Evolutionary conservation across 2,329 filamentous ascomycete genomes (phyloP), one percentile per base, ranked within the genome.

Genomic region (Ascocoryne sarcoides): DNA sequence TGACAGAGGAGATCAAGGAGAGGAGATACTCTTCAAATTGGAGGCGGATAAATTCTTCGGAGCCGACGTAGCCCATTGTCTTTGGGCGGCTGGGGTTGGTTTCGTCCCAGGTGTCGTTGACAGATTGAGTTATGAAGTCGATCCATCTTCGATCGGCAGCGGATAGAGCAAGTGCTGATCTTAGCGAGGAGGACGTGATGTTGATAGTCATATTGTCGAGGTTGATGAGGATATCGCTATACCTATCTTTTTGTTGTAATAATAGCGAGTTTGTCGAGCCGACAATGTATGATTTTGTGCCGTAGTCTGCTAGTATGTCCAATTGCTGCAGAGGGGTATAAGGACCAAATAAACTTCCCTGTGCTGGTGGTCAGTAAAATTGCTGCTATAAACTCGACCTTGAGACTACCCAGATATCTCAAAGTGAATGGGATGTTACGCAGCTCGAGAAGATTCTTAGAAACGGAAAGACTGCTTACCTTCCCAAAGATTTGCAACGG

Each of bases 11-110:
- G 32, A 96, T 76, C 47, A 98, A 73, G 0, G 88, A 86, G 17
- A 96, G 73, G 4, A 98, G 74, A 58, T 98, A 98, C 56, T 95
- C 89, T 63, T 98, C 92, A 48, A 98, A 98, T 56, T 96, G 90
- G 30, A 95, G 76, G 20, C 92, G 79, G 53, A 98, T 98, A 57
- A 95, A 95, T 60, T 96, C 92, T 64, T 98, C 92, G 47, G 88
- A 95, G 20, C 92, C 92, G 28, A 87, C 80, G 57, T 95, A 98
- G 20, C 89, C 89, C 69, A 95, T 82, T 2, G 87, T 94, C 56
- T 88, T 95, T n/a, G 92, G 92, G 35, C 85, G 75, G 47, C 79
- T 77, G 0, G 92, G 92, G 56, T 96, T 90, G 4, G 79, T 69
- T 31, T 95, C 87, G 58, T 98, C 92, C 92, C 92, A 98, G 0